A percentile compares a stretch with the other conserved stretches of the same genome.
These are phyloP conservation scores for Eragrostis nindensis DNA, from an alignment of 176 grass and related monocot species.

Conservation along the genomic window DNA sequence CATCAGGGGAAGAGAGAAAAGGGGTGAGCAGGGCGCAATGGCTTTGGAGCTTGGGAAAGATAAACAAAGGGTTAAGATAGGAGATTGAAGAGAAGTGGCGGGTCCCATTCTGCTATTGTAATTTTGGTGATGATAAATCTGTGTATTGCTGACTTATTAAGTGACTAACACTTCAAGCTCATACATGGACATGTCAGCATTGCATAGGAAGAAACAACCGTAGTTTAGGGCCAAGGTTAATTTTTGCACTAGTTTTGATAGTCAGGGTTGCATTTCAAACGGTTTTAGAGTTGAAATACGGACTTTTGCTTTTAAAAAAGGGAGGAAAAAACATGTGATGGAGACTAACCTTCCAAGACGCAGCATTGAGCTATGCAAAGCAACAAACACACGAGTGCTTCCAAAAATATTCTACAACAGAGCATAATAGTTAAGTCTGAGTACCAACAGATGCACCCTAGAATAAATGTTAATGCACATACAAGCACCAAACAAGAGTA, in stretches of 20 bases:
- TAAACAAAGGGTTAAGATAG: background rate
- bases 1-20: no score
- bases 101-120: background rate
- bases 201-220: background rate
- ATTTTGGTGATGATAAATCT: background rate
- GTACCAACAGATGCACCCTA: constrained; percentile 27
- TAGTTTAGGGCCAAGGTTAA: background rate
- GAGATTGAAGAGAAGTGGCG: background rate
- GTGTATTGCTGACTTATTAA: background rate
- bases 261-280: background rate
- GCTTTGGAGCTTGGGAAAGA: background rate
- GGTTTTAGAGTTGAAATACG: background rate
- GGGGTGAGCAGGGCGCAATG: no score
- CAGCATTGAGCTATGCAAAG: constrained; percentile 87
- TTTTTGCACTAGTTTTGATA: background rate
- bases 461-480: constrained; percentile 1
- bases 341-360: constrained; percentile 68
- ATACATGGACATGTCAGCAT: background rate
- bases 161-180: background rate
- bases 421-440: constrained; percentile 26
- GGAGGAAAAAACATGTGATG: constrained; percentile 9
- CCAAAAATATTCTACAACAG: constrained; percentile 83
- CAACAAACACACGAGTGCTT: constrained; percentile 86
- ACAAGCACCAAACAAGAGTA: background rate
- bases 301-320: background rate